These are phyloP conservation scores for Athelia sp. DNA, from an alignment of 1,284 basidiomycete genomes.

Conservation along the genomic window DNA sequence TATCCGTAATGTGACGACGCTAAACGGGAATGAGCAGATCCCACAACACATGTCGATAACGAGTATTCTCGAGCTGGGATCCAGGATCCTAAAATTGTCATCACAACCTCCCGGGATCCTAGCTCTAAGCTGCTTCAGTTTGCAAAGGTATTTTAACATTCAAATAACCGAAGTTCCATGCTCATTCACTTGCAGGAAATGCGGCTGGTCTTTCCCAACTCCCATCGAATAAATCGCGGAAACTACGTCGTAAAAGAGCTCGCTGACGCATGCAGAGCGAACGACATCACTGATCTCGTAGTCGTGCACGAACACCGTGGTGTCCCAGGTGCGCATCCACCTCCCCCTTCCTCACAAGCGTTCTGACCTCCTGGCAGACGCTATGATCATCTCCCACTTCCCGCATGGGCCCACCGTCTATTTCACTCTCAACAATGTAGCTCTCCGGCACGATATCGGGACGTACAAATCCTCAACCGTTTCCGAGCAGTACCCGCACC, in stretches of 20 bases:
- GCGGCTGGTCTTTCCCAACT: slow-evolving; percentile 96
- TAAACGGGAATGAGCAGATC: slow-evolving; percentile 45
- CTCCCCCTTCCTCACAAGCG: not conserved
- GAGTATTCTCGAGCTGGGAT: slow-evolving; percentile 97
- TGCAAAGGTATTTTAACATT: slow-evolving; percentile 63
- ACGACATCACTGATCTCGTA: slow-evolving; percentile 92
- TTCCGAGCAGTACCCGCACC: slow-evolving; percentile 97
- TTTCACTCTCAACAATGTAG: slow-evolving; percentile 93
- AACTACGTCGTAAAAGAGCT: slow-evolving; percentile 96
- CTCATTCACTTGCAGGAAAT: slow-evolving; percentile 66
- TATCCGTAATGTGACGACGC: not conserved
- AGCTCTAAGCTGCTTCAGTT: slow-evolving; percentile 94
- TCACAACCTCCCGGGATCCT: slow-evolving; percentile 97
- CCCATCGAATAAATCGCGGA: slow-evolving; percentile 93
- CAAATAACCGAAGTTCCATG: slow-evolving; percentile 1
- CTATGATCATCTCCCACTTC: slow-evolving; percentile 96
- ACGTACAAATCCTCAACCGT: slow-evolving; percentile 87
- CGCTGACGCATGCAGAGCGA: slow-evolving; percentile 90
- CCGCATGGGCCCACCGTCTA: slow-evolving; percentile 97
- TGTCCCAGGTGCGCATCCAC: slow-evolving; percentile 65
- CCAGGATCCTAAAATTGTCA: slow-evolving; percentile 92
- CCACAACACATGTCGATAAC: slow-evolving; percentile 89
- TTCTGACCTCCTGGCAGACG: slow-evolving; percentile 48
- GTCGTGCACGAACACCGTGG: slow-evolving; percentile 97
- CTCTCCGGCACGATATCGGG: slow-evolving; percentile 89